phyloP scores from a whole-genome alignment of 495 filamentous ascomycete species.

The Xylaria venustula region DNA sequence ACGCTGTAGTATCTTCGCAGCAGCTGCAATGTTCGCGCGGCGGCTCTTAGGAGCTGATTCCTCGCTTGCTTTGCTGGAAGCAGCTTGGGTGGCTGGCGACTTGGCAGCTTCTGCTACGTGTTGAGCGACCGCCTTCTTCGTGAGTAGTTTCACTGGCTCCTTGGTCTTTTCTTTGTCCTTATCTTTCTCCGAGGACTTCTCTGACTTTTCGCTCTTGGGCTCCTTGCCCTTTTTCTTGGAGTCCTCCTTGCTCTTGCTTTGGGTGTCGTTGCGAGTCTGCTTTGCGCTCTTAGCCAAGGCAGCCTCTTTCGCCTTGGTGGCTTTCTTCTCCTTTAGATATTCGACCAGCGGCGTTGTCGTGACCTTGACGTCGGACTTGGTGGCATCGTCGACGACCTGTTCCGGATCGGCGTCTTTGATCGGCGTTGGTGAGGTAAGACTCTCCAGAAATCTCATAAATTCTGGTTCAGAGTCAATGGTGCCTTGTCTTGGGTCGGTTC shows the following conservation, averaged over 20 bases:
- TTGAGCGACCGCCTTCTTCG: conserved; percentile 59
- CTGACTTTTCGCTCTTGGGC: conserved; percentile 54
- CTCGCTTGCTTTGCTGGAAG: conserved; percentile 31
- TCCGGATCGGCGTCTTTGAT: conserved; percentile 44
- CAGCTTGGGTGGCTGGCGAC: conserved; percentile 34
- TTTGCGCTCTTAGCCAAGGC: conserved; percentile 48
- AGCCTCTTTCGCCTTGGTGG: conserved; percentile 75
- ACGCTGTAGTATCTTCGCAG: conserved; percentile 83
- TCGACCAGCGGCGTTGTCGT: conserved; percentile 88
- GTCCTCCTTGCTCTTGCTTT: conserved; percentile 49
- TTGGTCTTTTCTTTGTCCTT: conserved; percentile 59
- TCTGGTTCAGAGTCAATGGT: conserved; percentile 95
- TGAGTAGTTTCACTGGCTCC: conserved; percentile 79
- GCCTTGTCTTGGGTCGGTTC: conserved; percentile 81
- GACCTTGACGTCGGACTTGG: conserved; percentile 62
- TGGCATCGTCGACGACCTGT: conserved; percentile 50
- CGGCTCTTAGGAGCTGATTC: conserved; percentile 40
- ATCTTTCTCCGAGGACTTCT: conserved; percentile 46
- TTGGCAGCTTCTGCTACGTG: conserved; percentile 50
- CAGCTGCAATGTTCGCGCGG: conserved; percentile 70
- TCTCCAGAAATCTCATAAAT: conserved; percentile 89
- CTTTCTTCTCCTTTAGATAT: conserved; percentile 86
- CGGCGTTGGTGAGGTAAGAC: conserved; percentile 71
- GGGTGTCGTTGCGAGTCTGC: conserved; percentile 46
- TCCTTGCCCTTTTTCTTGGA: conserved; percentile 59